Percentiles rank a stretch among this genome's conserved stretches.
phyloP scores from a whole-genome alignment of 2,329 filamentous ascomycete genomes.

The Lachnellula cervina region DNA sequence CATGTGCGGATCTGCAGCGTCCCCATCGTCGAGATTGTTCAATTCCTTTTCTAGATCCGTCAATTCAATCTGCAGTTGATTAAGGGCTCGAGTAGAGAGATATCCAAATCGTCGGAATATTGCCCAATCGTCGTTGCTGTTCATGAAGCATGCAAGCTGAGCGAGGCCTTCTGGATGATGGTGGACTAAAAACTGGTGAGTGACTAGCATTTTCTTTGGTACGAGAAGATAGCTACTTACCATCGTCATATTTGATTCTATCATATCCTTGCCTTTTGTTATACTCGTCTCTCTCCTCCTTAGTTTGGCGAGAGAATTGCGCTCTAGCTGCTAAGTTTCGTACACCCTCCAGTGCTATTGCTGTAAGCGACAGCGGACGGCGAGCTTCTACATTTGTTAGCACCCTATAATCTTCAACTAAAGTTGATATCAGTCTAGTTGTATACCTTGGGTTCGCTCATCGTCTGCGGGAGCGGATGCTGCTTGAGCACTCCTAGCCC shows the following conservation, averaged over 20 bases:
- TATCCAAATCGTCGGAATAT: conserved; percentile 11
- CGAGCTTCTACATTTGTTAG: no score
- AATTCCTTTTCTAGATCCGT: conserved; percentile 11
- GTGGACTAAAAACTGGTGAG: conserved; percentile 3
- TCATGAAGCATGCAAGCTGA: conserved; percentile 13
- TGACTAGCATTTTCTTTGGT: not conserved
- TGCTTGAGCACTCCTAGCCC: not conserved
- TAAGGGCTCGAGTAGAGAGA: conserved; percentile 7
- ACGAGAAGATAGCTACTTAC: not conserved
- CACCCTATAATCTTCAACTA: no score
- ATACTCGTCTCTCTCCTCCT: conserved; percentile 1
- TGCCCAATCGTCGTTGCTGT: conserved; percentile 10
- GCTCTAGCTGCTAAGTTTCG: not conserved
- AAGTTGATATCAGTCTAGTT: not conserved
- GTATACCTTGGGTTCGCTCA: not conserved
- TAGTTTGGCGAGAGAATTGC: not conserved
- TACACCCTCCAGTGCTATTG: not conserved
- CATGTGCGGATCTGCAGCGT: conserved; percentile 1
- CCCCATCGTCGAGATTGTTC: conserved; percentile 7
- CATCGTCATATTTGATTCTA: conserved; percentile 4
- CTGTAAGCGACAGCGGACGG: not conserved
- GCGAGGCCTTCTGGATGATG: conserved; percentile 11
- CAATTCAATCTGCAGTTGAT: conserved; percentile 11
- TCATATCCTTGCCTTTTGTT: not conserved
- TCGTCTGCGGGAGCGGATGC: not conserved